These are phyloP conservation scores for Asterophora lycoperdoides DNA, from an alignment of 768 basidiomycete genomes.

Conservation along the genomic window DNA sequence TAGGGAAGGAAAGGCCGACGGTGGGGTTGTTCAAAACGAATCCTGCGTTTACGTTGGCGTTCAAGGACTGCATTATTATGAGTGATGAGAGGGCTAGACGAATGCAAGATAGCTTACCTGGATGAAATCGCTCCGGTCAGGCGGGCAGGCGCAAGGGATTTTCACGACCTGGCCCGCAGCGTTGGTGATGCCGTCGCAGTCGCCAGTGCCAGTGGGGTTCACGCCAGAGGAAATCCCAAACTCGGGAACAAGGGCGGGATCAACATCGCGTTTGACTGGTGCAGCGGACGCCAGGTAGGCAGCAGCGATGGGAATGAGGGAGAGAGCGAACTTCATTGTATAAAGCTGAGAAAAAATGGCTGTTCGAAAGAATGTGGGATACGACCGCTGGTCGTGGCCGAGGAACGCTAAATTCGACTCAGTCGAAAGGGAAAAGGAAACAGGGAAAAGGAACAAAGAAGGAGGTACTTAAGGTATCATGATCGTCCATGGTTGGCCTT, in stretches of 20 bases:
- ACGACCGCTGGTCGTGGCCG: conserved; percentile 5
- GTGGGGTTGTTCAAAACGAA: too few relatives aligned
- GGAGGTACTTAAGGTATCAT: not conserved
- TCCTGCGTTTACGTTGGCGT: conserved; percentile 59
- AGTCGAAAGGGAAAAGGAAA: conserved; percentile 14
- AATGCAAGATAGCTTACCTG: conserved; percentile 31
- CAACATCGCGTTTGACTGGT: conserved; percentile 39
- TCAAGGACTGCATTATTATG: conserved; percentile 37
- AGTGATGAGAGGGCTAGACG: not conserved
- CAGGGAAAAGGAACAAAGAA: not conserved
- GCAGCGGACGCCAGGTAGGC: conserved; percentile 31
- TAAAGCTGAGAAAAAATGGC: not conserved
- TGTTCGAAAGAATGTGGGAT: conserved; percentile 10
- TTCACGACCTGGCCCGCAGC: conserved; percentile 52
- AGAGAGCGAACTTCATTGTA: conserved; percentile 32
- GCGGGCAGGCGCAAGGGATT: conserved; percentile 65
- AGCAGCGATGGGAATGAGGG: conserved; percentile 25
- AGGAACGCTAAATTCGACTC: conserved; percentile 16
- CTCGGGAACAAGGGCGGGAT: conserved; percentile 47
- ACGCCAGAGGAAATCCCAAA: conserved; percentile 53
- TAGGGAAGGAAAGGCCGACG: conserved; percentile 60
- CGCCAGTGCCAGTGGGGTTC: conserved; percentile 56
- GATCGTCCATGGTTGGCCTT: not conserved
- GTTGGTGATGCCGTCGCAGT: conserved; percentile 63
- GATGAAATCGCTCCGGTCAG: conserved; percentile 48